phyloP scores from a whole-genome alignment of 208 protist species.

The Jaenimonas drosophilae region DNA sequence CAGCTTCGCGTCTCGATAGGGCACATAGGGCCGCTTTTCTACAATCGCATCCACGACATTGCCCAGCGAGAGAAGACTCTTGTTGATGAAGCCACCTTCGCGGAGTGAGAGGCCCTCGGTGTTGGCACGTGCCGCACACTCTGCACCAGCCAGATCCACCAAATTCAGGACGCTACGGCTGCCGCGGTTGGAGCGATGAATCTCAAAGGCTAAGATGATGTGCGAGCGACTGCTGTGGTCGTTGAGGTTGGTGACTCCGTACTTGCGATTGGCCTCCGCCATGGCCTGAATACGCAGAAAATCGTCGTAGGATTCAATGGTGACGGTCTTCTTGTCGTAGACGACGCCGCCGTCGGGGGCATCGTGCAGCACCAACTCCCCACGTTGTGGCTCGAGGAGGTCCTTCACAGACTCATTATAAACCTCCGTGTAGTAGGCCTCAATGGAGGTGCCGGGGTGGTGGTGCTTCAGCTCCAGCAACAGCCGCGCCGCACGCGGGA shows the following conservation, averaged over 20 bases:
- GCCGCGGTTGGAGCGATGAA: constrained; percentile 19
- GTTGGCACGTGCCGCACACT: constrained; percentile 63
- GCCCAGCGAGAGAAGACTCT: constrained; percentile 82
- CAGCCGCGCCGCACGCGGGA: constrained; percentile 39
- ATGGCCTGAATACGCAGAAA: constrained; percentile 48
- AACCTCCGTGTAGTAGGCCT: constrained; percentile 80
- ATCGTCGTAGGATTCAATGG: constrained; percentile 48
- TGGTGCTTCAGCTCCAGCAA: constrained; percentile 48
- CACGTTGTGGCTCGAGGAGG: constrained; percentile 40
- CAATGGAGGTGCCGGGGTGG: constrained; percentile 24
- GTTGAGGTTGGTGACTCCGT: constrained; percentile 83
- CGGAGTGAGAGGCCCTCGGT: constrained; percentile 72
- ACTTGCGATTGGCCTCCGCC: constrained; percentile 72
- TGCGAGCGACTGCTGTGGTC: constrained; percentile 70
- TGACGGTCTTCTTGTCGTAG: constrained; percentile 40
- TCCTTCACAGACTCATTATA: constrained; percentile 81
- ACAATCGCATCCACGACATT: constrained; percentile 83
- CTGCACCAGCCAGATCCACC: constrained; percentile 89
- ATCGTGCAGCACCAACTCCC: constrained; percentile 28
- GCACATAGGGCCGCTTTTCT: constrained; percentile 50
- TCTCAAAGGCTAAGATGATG: constrained; percentile 28
- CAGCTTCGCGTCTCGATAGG: constrained; percentile 86
- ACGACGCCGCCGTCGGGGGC: constrained; percentile 23
- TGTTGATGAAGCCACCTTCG: constrained; percentile 82
- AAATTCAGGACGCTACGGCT: constrained; percentile 62